phyloP scores from a whole-genome alignment of 164 flowering plant species.

The Echeveria elegans region DNA sequence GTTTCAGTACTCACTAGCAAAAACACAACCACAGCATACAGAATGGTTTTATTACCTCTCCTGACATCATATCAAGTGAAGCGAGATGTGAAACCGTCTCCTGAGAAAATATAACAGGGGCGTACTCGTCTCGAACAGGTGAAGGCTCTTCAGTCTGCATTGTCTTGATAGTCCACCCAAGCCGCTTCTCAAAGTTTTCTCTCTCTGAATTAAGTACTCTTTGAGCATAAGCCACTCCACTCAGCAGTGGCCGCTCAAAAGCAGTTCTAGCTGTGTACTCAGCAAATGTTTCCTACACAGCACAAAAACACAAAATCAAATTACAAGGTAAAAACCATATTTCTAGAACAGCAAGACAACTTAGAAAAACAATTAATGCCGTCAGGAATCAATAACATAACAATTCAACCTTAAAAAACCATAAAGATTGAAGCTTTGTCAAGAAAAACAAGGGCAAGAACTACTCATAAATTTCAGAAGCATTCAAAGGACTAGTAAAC shows the following conservation, averaged over 20 bases:
- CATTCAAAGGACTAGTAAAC: background rate
- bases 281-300: slow-evolving; percentile 76
- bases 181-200: slow-evolving; percentile 64
- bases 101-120: slow-evolving; percentile 85
- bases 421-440: background rate
- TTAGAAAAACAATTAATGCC: background rate
- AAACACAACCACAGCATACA: background rate
- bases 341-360: background rate
- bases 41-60: slow-evolving; percentile 44
- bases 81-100: slow-evolving; percentile 75
- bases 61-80: slow-evolving; percentile 97
- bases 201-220: slow-evolving; percentile 61
- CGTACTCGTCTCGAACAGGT: slow-evolving; percentile 78
- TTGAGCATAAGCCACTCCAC: slow-evolving; percentile 86
- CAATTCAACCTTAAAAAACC: background rate
- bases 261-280: slow-evolving; percentile 80
- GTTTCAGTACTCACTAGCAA: background rate
- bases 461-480: background rate
- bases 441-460: background rate
- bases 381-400: background rate
- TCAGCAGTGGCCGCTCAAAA: slow-evolving; percentile 86
- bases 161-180: slow-evolving; percentile 81
- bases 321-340: background rate
- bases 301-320: slow-evolving; percentile 12
- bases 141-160: slow-evolving; percentile 69